Base-by-base conservation (phyloP, 306 rosid species). In the Fragaria vesca region DNA sequence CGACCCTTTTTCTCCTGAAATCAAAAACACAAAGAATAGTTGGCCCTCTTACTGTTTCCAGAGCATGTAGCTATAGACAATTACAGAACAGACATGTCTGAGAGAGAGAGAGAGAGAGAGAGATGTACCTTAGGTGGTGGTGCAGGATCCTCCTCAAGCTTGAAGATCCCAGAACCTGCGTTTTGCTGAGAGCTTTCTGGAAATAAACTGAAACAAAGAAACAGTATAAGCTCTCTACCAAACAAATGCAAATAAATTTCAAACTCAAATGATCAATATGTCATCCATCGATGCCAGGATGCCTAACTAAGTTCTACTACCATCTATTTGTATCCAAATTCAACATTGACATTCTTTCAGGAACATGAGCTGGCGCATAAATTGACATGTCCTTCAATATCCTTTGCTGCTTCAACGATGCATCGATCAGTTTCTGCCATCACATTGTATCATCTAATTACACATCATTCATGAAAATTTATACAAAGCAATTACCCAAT, bases 1-100 rank as follows among this genome's bases (percentile, higher is more conserved):
- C 93, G 90, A 16, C 92, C 90, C 73, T 88, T 94, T 83, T 89
- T 94, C 89, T 90, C 97, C 98, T 90, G 79, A 87, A 87, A 88
- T 75, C 77, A 54, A 75, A 76, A 79, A 11, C 66, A 80, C 30
- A 50, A n/a, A 69, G 34, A 66, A 62, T 72, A 48, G 9, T 36
- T 47, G 48, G 36, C 1, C 50, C 58, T 58, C 62, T 46, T 20
- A 38, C 13, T 66, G 50, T 15, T 40, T 20, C 4, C 52, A 46
- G 69, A 18, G 65, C 69, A 66, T 71, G 66, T 43, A 51, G 40
- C 8, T 52, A 52, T 50, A 8, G 16, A 42, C 0, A 0, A 51
- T 38, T 52, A 36, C 28, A 43, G 34, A 67, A 5, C 10, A 36
- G 66, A 54, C 36, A 32, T 32, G 32, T 30, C 32, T 30, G 62